Percentiles rank a stretch among this genome's conserved stretches.
These are phyloP conservation scores for Calophaca sinica DNA, from an alignment of 306 rosid genomes.

Conservation along the genomic window DNA sequence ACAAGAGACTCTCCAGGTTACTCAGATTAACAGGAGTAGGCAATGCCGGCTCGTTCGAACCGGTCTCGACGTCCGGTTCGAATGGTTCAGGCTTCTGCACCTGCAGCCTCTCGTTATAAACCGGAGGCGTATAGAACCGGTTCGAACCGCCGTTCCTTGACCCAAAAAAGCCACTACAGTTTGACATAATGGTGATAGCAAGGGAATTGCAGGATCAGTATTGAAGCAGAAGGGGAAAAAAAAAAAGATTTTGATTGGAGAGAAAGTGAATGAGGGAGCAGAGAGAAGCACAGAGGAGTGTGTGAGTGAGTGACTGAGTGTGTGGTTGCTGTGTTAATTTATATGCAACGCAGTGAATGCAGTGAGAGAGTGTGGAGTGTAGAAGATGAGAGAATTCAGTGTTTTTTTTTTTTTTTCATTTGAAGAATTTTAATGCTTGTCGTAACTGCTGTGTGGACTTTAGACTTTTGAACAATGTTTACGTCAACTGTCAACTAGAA, in stretches of 20 bases:
- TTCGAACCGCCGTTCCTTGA: slow-evolving; percentile 38
- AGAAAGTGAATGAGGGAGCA: background rate
- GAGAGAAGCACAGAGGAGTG: no score
- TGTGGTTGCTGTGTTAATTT: no score
- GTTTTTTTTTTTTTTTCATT: background rate
- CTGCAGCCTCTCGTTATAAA: background rate
- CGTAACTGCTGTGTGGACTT: background rate
- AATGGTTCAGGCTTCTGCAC: background rate
- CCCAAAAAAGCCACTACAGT: slow-evolving; percentile 33
- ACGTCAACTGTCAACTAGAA: background rate
- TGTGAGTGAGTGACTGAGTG: no score
- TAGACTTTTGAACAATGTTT: background rate
- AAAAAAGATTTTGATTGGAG: background rate
- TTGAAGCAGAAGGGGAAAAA: no score
- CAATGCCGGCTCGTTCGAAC: slow-evolving; percentile 38
- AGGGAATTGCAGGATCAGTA: no score
- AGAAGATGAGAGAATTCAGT: background rate
- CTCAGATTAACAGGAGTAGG: slow-evolving; percentile 9
- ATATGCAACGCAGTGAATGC: background rate
- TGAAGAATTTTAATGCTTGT: background rate
- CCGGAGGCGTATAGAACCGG: slow-evolving; percentile 45
- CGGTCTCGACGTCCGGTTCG: background rate
- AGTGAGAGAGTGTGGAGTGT: background rate
- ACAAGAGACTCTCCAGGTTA: slow-evolving; percentile 47
- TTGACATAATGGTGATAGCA: slow-evolving; percentile 42